Evolutionary conservation across 2,329 filamentous ascomycete species (phyloP), one percentile per base, ranked within the genome.

Genomic region (Colletotrichum siamense): DNA sequence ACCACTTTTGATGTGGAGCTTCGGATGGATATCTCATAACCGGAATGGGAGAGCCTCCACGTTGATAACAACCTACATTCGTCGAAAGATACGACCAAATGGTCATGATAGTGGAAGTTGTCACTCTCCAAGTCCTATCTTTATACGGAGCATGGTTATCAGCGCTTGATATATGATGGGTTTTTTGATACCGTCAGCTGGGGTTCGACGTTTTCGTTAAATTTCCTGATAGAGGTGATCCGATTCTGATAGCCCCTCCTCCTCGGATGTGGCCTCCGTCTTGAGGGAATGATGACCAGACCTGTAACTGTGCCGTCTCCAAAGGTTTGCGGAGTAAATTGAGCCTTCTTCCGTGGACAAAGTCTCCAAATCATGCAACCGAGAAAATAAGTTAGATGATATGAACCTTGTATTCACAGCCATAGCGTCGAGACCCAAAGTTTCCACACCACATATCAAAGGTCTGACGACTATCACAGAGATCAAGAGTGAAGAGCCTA

Each of bases 401-500:
- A 1, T 24, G n/a, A 52, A 52, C 44, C n/a, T 22, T 22, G 44
- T 13, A 52, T 22, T 22, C 18, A 13, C 10, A 22, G 44, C n/a
- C 0, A 5, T 8, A 5, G n/a, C n/a, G n/a, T 22, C 3, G 12
- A 22, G 1, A 22, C 44, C 44, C 44, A 22, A 52, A 22, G 12
- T 22, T 22, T 4, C 44, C 12, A 52, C 10, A 22, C n/a, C 10
- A 22, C 3, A 13, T 52, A 52, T 22, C 12, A 22, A 2, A 52
- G n/a, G 0, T 52, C 44, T 8, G 10, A 22, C n/a, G 0, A 52
- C 44, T 13, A 52, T 52, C 2, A 13, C 44, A 22, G n/a, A 52
- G 0, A 0, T 22, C 44, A 22, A 22, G 1, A 24, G 12, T 22
- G n/a, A 24, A 52, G n/a, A 22, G 8, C 0, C n/a, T 6, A 22